Evolutionary conservation across 225 moss, liverwort and hornwort genomes (phyloP).

Genomic region (Lunularia cruciata): DNA sequence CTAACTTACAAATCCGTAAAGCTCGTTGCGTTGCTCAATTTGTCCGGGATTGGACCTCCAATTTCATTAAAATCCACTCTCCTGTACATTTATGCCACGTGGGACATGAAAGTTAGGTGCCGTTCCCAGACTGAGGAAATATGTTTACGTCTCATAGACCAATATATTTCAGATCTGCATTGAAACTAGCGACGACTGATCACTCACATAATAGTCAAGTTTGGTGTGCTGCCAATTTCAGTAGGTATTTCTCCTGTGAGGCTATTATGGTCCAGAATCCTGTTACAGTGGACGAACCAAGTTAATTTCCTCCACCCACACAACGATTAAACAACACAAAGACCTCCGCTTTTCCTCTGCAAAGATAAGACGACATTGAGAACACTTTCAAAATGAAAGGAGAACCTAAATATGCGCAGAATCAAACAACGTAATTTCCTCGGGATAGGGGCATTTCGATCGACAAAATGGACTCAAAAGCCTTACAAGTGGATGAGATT

Average conservation of each 20-base stretch:
- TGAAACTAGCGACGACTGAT: not conserved
- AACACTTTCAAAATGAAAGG: not conserved
- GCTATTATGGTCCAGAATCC: conserved; percentile 20
- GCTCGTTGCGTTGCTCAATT: conserved; percentile 9
- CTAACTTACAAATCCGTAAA: conserved; percentile 35
- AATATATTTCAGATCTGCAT: not conserved
- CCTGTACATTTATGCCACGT: conserved; percentile 37
- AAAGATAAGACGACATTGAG: no score
- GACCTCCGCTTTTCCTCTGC: no score
- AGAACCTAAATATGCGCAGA: not conserved
- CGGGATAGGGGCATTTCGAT: not conserved
- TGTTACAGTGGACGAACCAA: not conserved
- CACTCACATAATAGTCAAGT: conserved; percentile 32
- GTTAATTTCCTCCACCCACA: no score
- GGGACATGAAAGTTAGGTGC: not conserved
- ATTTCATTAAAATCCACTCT: conserved; percentile 55
- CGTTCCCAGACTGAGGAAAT: not conserved
- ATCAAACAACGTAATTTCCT: not conserved
- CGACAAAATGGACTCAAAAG: not conserved
- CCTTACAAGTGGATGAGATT: conserved; percentile 52
- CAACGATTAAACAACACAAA: not conserved
- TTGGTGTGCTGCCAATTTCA: not conserved
- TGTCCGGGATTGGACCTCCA: conserved; percentile 30
- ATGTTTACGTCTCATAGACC: not conserved
- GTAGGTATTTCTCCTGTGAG: conserved; percentile 9